Evolutionary conservation across 139 green algal species (phyloP), one percentile per base, ranked within the genome.

Genomic region (Haematococcus lacustris): DNA sequence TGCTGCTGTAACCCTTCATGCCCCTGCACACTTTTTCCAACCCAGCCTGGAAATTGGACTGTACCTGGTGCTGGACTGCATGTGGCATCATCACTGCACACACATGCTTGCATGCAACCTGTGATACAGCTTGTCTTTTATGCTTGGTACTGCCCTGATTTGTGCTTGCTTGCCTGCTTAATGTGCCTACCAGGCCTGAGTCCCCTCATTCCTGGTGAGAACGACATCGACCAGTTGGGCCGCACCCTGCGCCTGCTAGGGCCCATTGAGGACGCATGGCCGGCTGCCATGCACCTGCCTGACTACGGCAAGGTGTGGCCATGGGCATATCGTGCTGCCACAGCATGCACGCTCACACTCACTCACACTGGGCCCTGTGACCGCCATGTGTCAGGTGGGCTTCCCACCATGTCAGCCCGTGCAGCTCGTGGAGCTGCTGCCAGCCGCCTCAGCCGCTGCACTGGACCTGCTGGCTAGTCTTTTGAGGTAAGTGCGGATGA

Each of bases 221-320:
- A 79, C 43, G 79, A 84, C 75, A 84, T 84, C 40, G 75, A 81
- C 60, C 79, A 84, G 74, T 68, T 84, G 63, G 63, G 71, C 2
- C 51, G 68, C 51, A 76, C 73, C 28, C 81, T 78, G 41, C 21
- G 35, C 40, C 63, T 76, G 23, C 67, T 84, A 2, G 79, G 79
- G 39, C 50, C 26, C 71, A 73, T 84, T 59, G 78, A 84, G 66
- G n/a, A 60, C 5, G 32, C 13, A 3, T 84, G 78, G 78, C 74
- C 74, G 32, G 78, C 47, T 21, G 21, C 47, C 47, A 57, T 57
- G 21, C 47, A 57, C 53, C 47, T 64, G 67, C 67, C 67, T 28
- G 67, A 72, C 32, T 72, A 72, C 47, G 67, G 67, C 43, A 72
- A 72, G 41, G 34, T 72, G 3, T 34, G 50, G 21, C n/a, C n/a